Evolutionary conservation across 1,139 yeast genomes (phyloP), one percentile per base, ranked within the genome.

Genomic region (Magnusiomyces fungicola): DNA sequence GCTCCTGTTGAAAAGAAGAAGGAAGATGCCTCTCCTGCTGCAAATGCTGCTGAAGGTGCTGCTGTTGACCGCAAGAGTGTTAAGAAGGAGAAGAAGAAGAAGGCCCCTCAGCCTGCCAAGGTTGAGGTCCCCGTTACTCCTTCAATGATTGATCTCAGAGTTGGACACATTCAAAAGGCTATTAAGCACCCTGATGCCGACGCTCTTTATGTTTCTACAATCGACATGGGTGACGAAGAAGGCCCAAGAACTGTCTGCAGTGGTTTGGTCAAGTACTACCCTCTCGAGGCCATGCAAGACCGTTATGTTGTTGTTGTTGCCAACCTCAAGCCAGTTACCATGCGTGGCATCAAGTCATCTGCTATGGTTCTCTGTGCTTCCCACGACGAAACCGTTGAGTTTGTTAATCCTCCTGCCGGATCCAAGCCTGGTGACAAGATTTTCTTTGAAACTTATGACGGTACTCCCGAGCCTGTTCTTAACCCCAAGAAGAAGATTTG

Each of bases 331-430:
- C 95, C 96, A 10, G 95, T 86, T 45, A 83, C 79, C 62, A 86
- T 90, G 95, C 79, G 97, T 67, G 97, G 98, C 55, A 81, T 92
- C 66, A 89, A 88, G 69, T 89, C 97, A 18, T 74, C 81, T 51
- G 99, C 96, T 53, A 94, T 94, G 98, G 97, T 92, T 46, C 76
- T 92, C 61, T 92, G 97, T 76, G 97, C 96, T 33, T 81, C 94
- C 50, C 71, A 71, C 56, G 74, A 66, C 46, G 66, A 63, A 40
- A 74, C 68, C 25, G 96, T 92, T 51, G 97, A 94, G 70, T 88
- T 94, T 62, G 94, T 92, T 58, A 83, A 84, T 68, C 97, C 97
- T 53, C 99, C 99, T 57, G 80, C 79, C 39, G 96, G 90, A n/a
- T 79, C 96, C 44, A 79, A 87, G 72, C 81, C 98, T 14, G 99